These are phyloP conservation scores for Rhodofomes roseus DNA, from an alignment of 1,284 basidiomycete species.

Conservation along the genomic window DNA sequence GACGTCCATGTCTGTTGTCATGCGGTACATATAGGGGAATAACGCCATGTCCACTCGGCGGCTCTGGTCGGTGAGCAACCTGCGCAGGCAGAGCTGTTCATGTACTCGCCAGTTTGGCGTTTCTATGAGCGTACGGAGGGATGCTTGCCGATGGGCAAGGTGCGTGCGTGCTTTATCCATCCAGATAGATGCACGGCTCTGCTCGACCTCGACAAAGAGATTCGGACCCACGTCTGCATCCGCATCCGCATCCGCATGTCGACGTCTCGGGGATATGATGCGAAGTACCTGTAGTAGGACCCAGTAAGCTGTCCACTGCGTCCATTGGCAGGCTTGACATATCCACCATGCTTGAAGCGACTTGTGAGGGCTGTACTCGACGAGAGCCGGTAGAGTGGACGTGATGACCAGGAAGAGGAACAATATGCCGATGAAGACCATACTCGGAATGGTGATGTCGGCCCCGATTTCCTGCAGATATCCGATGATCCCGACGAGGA, in stretches of 20 bases:
- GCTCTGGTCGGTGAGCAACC: no score
- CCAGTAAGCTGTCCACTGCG: background rate
- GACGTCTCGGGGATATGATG: background rate
- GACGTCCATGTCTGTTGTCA: background rate
- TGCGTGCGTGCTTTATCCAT: background rate
- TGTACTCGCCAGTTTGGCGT: background rate
- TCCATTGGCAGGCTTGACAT: background rate
- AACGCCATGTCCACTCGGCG: background rate
- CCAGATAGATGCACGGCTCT: no score
- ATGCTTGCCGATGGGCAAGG: background rate
- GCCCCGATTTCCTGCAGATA: background rate
- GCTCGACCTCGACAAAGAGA: no score
- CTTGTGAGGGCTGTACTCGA: slow-evolving; percentile 1
- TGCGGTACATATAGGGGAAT: background rate
- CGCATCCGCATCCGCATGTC: no score
- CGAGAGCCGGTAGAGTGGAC: background rate
- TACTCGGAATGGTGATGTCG: background rate
- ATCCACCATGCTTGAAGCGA: background rate
- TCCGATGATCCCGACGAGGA: slow-evolving; percentile 4
- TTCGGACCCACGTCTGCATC: no score
- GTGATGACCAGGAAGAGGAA: background rate
- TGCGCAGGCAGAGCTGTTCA: background rate
- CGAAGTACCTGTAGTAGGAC: background rate
- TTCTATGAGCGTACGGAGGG: background rate
- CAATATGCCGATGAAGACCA: background rate